phyloP scores from a whole-genome alignment of 192 early-diverging fungal genomes.

The Rhizophagus prolifer region DNA sequence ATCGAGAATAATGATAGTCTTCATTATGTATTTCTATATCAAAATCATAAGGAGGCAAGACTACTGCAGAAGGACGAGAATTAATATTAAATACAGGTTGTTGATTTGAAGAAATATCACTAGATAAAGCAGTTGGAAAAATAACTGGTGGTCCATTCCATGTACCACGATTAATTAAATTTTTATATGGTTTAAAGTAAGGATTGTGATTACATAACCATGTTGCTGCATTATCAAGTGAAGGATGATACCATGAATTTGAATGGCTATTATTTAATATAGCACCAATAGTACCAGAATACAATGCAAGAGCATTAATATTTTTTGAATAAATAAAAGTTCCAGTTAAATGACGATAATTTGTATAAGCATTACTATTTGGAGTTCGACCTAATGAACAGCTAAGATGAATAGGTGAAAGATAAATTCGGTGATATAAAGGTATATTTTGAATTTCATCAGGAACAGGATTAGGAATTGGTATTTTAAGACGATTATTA shows the following conservation, averaged over 20 bases:
- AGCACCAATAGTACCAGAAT: constrained; percentile 3
- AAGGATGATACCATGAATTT: not conserved
- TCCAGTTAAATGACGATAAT: not conserved
- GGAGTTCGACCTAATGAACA: not conserved
- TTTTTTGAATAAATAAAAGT: not conserved
- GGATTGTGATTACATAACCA: not conserved
- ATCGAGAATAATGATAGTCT: not conserved
- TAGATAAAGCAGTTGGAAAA: not conserved
- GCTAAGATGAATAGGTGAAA: not conserved
- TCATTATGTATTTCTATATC: constrained; percentile 11
- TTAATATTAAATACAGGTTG: not conserved
- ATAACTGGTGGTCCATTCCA: not conserved
- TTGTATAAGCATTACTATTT: not conserved
- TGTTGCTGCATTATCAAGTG: not conserved
- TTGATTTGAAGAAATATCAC: not conserved
- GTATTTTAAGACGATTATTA: not conserved
- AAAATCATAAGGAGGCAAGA: not conserved
- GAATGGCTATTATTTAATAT: not conserved
- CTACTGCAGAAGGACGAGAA: not conserved
- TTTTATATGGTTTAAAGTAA: not conserved
- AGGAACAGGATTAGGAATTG: not conserved
- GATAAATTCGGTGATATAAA: not conserved
- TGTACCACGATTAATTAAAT: not conserved
- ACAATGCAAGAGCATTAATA: not conserved
- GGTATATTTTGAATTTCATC: not conserved